These are phyloP conservation scores for Magnusiomyces tetraspermus DNA, from an alignment of 1,139 yeast species.

Conservation along the genomic window DNA sequence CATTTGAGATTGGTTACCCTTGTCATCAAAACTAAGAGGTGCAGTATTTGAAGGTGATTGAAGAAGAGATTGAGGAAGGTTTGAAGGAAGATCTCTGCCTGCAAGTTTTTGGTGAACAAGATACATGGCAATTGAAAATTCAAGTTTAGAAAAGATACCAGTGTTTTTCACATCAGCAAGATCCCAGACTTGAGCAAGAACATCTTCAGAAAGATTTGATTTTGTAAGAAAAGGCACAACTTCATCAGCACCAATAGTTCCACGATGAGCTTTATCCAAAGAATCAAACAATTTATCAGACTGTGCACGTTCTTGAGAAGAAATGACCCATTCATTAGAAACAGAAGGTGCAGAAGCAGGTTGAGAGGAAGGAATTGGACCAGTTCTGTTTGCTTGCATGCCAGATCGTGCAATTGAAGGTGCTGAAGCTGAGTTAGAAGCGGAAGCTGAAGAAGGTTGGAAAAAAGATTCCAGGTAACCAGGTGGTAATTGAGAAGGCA, in stretches of 20 bases:
- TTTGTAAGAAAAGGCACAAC: constrained; percentile 86
- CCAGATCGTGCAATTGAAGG: constrained; percentile 14
- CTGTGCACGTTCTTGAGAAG: constrained; percentile 62
- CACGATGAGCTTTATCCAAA: constrained; percentile 56
- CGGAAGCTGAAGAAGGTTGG: constrained; percentile 9
- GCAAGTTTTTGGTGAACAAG: constrained; percentile 75
- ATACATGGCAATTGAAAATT: constrained; percentile 90
- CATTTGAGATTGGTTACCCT: neutral
- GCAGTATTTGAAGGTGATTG: neutral
- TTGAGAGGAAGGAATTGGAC: constrained; percentile 11
- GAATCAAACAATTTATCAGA: constrained; percentile 71
- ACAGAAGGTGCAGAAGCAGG: constrained; percentile 17
- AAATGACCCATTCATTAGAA: constrained; percentile 51
- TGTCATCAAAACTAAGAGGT: neutral
- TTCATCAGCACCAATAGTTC: constrained; percentile 54
- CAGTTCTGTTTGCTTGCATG: neutral
- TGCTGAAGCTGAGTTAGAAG: constrained; percentile 14
- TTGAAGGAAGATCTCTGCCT: constrained; percentile 66
- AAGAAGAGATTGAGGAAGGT: constrained; percentile 28
- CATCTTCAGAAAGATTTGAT: constrained; percentile 76
- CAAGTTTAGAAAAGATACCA: constrained; percentile 70
- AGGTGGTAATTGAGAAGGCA: constrained; percentile 57
- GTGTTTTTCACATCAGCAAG: constrained; percentile 82
- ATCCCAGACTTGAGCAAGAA: constrained; percentile 89
- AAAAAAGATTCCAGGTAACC: constrained; percentile 25